Evolutionary conservation across 345 rosid species (phyloP), one percentile per base, ranked within the genome.

Genomic region (Gossypium raimondii): DNA sequence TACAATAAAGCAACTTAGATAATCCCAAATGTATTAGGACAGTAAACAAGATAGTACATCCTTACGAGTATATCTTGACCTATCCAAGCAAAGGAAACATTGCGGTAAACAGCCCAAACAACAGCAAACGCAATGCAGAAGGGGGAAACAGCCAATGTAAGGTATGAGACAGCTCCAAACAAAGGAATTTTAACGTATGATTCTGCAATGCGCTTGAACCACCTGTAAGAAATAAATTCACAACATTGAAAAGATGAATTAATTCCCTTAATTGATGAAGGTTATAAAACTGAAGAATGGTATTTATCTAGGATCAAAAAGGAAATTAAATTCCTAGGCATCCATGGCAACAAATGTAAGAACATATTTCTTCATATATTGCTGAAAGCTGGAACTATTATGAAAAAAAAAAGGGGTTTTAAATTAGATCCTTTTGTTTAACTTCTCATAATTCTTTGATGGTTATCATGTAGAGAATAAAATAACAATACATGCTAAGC

Each of bases 11-110:
- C 38, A 62, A 68, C 55, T 62, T 10, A 50, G 67, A 34, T 2
- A 13, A 44, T 29, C 48, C 29, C 75, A n/a, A 78, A 64, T 20
- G 25, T 50, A 44, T 73, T 60, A 24, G 5, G 38, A 27, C 13
- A 1, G n/a, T 73, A 34, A 67, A 51, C 53, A 18, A 61, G 73
- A 76, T 50, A 57, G 66, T 53, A 51, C 29, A 84, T 74, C 67
- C 94, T 87, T 87, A 95, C 99, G 58, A 95, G 94, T 78, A 95
- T 82, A 85, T 95, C 97, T 87, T 95, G 99, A 74, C 99, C 99
- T 58, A 95, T 93, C 98, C 99, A 95, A 66, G 96, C 98, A n/a
- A 83, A 88, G 61, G 92, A 84, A 72, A 9, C 45, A 34, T 75
- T 75, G 55, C 90, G 97, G 77, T 87, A 83, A 81, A 90, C 83